phyloP scores from a whole-genome alignment of 257 asterid genomes.

The Solanum gracilifrons region DNA sequence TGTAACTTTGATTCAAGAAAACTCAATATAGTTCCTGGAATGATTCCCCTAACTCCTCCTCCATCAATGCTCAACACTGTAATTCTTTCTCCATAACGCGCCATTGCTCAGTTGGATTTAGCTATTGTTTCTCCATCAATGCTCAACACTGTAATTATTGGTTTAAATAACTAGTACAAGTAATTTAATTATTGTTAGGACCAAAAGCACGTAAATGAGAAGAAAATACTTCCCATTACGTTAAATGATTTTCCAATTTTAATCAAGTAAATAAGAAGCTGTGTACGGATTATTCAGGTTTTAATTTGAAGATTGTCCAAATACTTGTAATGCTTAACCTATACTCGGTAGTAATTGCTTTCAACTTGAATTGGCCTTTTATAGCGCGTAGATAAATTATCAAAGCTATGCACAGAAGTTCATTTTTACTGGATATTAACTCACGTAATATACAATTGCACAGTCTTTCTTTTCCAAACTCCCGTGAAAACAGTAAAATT shows the following conservation, averaged over 20 bases:
- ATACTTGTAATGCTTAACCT: background rate
- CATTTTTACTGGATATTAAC: background rate
- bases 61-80: slow-evolving; percentile 49
- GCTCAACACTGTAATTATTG: too few relatives aligned
- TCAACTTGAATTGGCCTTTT: background rate
- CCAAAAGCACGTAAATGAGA: background rate
- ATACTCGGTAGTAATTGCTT: background rate
- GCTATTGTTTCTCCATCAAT: too few relatives aligned
- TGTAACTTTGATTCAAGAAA: slow-evolving; percentile 37
- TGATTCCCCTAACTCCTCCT: slow-evolving; percentile 49
- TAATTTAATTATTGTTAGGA: background rate
- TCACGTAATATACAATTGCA: background rate
- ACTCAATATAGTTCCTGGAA: slow-evolving; percentile 29
- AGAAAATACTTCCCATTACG: background rate
- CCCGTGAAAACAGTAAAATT: background rate
- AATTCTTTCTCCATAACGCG: slow-evolving; percentile 11
- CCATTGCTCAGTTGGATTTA: background rate
- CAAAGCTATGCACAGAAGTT: background rate
- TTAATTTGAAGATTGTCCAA: background rate
- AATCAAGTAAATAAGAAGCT: background rate
- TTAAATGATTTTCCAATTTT: background rate
- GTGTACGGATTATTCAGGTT: background rate
- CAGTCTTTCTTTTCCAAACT: background rate
- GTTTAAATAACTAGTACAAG: background rate
- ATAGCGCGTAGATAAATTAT: background rate